Evolutionary conservation across 345 rosid genomes (phyloP).

Genomic region (Eucalyptus tenuipes): DNA sequence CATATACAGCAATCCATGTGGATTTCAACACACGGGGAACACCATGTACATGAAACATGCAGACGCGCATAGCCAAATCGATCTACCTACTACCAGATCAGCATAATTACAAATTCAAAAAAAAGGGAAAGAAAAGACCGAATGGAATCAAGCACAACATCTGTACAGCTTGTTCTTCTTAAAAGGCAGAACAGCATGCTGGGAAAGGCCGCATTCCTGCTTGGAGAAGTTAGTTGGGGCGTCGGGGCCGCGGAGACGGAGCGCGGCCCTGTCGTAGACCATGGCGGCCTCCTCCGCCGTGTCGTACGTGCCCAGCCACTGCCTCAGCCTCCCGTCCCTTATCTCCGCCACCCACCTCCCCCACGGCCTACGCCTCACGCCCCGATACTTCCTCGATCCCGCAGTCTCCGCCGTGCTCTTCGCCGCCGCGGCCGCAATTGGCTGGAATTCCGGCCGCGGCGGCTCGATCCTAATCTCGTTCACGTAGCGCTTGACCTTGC

Average conservation of each 20-base stretch:
- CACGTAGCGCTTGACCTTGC: constrained; percentile 10
- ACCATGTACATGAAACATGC: not conserved
- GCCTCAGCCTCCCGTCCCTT: constrained; percentile 16
- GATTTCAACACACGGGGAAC: not conserved
- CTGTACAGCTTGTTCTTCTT: constrained; percentile 17
- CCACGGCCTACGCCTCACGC: constrained; percentile 32
- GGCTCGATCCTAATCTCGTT: constrained; percentile 15
- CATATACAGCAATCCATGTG: not conserved
- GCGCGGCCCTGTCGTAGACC: constrained; percentile 21
- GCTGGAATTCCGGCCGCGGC: not conserved
- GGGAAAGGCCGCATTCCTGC: constrained; percentile 1
- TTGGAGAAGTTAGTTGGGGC: constrained; percentile 22
- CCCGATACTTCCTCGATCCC: constrained; percentile 15
- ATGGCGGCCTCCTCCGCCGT: constrained; percentile 32
- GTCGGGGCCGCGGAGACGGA: constrained; percentile 16
- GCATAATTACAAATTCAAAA: not conserved
- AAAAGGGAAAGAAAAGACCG: not conserved
- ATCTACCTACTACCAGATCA: not conserved
- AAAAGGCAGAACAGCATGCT: constrained; percentile 1
- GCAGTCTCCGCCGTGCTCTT: not conserved
- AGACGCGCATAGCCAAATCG: not conserved
- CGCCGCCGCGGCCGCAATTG: not conserved
- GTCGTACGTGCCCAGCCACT: constrained; percentile 25
- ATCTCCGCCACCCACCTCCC: constrained; percentile 38
- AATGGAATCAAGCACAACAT: constrained; percentile 1